These are phyloP conservation scores for Massarina eburnea DNA, from an alignment of 2,329 filamentous ascomycete species.

Conservation along the genomic window DNA sequence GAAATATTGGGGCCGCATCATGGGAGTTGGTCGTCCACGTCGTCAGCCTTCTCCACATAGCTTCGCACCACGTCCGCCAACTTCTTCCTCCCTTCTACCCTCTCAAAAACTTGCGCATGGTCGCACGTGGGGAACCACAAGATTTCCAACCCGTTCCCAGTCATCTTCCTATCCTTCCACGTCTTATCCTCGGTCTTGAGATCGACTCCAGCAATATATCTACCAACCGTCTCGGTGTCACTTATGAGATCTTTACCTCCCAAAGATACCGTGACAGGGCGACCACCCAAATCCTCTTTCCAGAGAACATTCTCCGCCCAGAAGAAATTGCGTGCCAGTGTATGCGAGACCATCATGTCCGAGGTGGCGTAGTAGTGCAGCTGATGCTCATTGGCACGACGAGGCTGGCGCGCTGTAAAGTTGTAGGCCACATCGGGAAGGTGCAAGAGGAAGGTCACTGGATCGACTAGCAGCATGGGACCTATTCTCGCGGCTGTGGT, in stretches of 20 bases:
- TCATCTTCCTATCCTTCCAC: slow-evolving; percentile 41
- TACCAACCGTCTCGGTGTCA: slow-evolving; percentile 59
- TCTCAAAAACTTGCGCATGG: slow-evolving; percentile 59
- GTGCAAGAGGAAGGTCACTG: slow-evolving; percentile 68
- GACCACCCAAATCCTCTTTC: slow-evolving; percentile 61
- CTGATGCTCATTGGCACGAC: slow-evolving; percentile 66
- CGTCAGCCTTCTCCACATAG: slow-evolving; percentile 19
- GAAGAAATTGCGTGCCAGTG: slow-evolving; percentile 67
- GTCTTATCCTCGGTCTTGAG: slow-evolving; percentile 27
- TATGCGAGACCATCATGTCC: slow-evolving; percentile 67
- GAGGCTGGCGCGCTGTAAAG: slow-evolving; percentile 50
- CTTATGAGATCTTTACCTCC: slow-evolving; percentile 66
- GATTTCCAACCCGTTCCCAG: slow-evolving; percentile 55
- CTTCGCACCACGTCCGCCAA: slow-evolving; percentile 27
- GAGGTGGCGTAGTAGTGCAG: slow-evolving; percentile 71
- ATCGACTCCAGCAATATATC: slow-evolving; percentile 54
- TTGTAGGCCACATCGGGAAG: slow-evolving; percentile 72
- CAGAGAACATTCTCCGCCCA: slow-evolving; percentile 72
- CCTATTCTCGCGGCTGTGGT: slow-evolving; percentile 50
- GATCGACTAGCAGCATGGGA: slow-evolving; percentile 59
- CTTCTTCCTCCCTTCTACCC: slow-evolving; percentile 23
- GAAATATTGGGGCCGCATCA: slow-evolving; percentile 1
- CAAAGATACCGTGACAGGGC: slow-evolving; percentile 59
- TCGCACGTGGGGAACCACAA: slow-evolving; percentile 64
- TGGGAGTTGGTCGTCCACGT: slow-evolving; percentile 10